Conservation (phyloP, 225 moss, liverwort and hornwort genomes). For the Asterella californica region DNA sequence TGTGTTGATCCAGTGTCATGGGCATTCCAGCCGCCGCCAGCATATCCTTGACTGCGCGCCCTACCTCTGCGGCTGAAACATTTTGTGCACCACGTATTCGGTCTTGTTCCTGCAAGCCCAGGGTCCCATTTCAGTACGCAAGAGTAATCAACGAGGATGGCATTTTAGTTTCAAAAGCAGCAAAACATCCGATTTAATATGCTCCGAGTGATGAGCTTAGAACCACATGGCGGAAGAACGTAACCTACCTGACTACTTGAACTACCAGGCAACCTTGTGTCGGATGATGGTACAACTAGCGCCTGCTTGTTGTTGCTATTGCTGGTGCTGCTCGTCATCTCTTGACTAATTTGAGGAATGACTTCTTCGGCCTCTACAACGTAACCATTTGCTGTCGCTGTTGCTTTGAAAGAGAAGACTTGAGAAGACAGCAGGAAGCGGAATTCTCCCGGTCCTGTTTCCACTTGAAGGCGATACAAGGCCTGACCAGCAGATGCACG, state of each 20-base stretch:
- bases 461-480: conserved; percentile 77
- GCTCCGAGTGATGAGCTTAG: not conserved
- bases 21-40: conserved; percentile 79
- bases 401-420: conserved; percentile 78
- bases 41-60: conserved; percentile 73
- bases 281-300: conserved; percentile 11
- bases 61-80: conserved; percentile 72
- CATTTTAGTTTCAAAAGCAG: not conserved
- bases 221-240: not conserved
- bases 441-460: conserved; percentile 66
- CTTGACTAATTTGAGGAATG: conserved; percentile 2
- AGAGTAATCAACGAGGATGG: not conserved
- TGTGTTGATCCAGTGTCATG: conserved; percentile 60
- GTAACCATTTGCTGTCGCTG: conserved; percentile 41
- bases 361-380: conserved; percentile 24
- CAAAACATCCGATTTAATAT: not conserved
- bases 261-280: conserved; percentile 3
- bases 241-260: conserved; percentile 15
- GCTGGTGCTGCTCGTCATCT: conserved; percentile 7
- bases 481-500: conserved; percentile 84
- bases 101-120: conserved; percentile 35
- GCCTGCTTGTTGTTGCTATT: conserved; percentile 21
- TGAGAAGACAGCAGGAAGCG: conserved; percentile 66
- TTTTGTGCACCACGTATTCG: conserved; percentile 34
- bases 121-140: not conserved